These are phyloP conservation scores for Dryas octopetala DNA, from an alignment of 306 rosid species.

Conservation along the genomic window DNA sequence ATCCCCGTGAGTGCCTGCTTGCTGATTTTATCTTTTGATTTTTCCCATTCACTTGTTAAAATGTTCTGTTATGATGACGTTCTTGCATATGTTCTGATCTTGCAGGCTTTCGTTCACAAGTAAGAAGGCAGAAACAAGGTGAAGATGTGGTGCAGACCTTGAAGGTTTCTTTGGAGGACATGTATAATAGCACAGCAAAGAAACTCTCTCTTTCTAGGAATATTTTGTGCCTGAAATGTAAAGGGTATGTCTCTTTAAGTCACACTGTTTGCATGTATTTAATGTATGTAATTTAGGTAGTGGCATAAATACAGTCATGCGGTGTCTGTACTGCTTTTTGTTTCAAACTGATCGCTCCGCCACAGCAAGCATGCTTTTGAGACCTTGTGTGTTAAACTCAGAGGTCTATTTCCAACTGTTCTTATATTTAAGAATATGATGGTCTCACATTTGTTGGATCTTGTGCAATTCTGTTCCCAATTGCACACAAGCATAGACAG, in stretches of 20 bases:
- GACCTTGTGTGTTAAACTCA: neutral
- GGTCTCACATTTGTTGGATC: slow-evolving; percentile 16
- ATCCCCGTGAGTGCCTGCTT: slow-evolving; percentile 37
- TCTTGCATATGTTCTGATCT: slow-evolving; percentile 7
- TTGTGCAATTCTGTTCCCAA: slow-evolving; percentile 8
- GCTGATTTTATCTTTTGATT: neutral
- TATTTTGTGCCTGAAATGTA: slow-evolving; percentile 56
- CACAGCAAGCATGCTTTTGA: neutral
- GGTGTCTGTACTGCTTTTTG: neutral
- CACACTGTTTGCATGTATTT: neutral
- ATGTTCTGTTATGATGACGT: slow-evolving; percentile 7
- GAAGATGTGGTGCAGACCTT: slow-evolving; percentile 71
- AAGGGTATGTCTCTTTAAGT: slow-evolving; percentile 52
- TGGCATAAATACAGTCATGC: neutral
- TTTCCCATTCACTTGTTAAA: neutral
- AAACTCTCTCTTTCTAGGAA: slow-evolving; percentile 69
- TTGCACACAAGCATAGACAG: slow-evolving; percentile 14
- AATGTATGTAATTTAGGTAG: neutral
- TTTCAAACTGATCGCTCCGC: neutral
- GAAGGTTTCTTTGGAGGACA: slow-evolving; percentile 79
- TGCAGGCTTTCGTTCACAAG: slow-evolving; percentile 53
- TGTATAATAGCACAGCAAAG: slow-evolving; percentile 68
- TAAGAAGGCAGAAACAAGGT: slow-evolving; percentile 71
- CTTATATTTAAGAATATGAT: slow-evolving; percentile 1
- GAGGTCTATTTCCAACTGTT: neutral